Evolutionary conservation across 1,139 yeast species (phyloP), one percentile per base, ranked within the genome.

Genomic region (Kurtzmaniella quercitrusa): DNA sequence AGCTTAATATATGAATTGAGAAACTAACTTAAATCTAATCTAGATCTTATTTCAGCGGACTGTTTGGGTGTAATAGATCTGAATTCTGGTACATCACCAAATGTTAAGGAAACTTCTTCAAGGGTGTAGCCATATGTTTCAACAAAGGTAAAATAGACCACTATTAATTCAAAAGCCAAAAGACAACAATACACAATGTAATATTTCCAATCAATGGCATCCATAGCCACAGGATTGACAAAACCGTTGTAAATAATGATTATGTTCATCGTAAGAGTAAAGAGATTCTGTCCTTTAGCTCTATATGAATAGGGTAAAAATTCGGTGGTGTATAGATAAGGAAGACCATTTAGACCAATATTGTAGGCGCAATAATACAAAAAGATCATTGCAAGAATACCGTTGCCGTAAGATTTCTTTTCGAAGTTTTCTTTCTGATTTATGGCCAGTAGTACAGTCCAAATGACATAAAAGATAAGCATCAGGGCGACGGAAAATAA

Each of bases 171-270:
- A 38, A 66, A 68, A 1, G 60, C 65, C 38, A 71, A 51, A 33
- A 65, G 52, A 56, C 71, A 65, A 49, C 74, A 62, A 59, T 59
- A 78, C 8, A 80, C 81, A 50, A 79, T 76, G 56, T 80, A 80
- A 62, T 78, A 80, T 53, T 75, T 78, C 82, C 83, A 79, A 35
- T 66, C 68, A 49, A 80, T 74, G 32, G 74, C 74, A 45, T 71
- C 79, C 78, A 80, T 72, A 28, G 83, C 85, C 53, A 80, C 68
- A 5, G 84, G 78, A 52, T 78, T 78, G 42, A 78, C 81, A 54
- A 72, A 79, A 35, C 78, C 62, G 44, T 61, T 61, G 47, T 51
- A 60, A 42, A 59, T 42, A 36, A 52, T 44, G 14, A 55, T 48
- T 18, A 54, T 16, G 26, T 64, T 62, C 45, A 59, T 65, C 21